Evolutionary conservation across 2,329 filamentous ascomycete genomes (phyloP), one percentile per base, ranked within the genome.

Genomic region (Trichoderma cornu-damae): DNA sequence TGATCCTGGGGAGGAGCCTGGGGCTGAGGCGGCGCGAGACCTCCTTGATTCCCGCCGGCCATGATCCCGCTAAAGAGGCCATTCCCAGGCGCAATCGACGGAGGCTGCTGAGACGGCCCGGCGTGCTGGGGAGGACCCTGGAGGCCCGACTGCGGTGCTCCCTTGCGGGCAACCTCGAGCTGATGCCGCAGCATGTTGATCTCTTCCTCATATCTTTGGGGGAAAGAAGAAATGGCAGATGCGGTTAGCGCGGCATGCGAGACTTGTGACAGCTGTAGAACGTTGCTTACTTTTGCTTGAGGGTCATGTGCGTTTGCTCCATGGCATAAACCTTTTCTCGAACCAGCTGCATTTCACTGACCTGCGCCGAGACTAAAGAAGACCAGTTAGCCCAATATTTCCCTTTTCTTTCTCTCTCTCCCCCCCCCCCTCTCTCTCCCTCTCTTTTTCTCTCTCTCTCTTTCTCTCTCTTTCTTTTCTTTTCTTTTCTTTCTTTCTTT

Each of bases 31-130:
- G 96, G 86, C 60, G 89, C 90, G 62, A 90, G 88, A 60, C 89
- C 90, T 66, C 87, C 88, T 75, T 93, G 90, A 66, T 87, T 89
- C 61, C 82, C 85, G 63, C 93, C 93, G 57, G 92, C 85, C 90
- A 99, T 97, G 69, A 97, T 96, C 57, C 90, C 91, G 64, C 90
- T 91, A 69, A 99, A 97, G 38, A 97, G 81, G 68, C 95, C 94
- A 70, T 88, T 93, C 24, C 93, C 92, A 68, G 95, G 89, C 26
- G 91, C 90, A 64, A 97, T 89, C 49, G 90, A 92, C 34, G 94
- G 93, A 60, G 89, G 88, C 61, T 90, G 88, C 73, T 94, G 90
- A 48, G 89, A 86, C 58, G 90, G 88, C 42, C 87, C 90, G 59
- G 83, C 83, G 62, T 94, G 89, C 68, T 88, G 87, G 60, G 87